A percentile compares a stretch with the other conserved stretches of the same genome.
These are phyloP conservation scores for Exophiala xenobiotica DNA, from an alignment of 2,329 filamentous ascomycete species.

Conservation along the genomic window DNA sequence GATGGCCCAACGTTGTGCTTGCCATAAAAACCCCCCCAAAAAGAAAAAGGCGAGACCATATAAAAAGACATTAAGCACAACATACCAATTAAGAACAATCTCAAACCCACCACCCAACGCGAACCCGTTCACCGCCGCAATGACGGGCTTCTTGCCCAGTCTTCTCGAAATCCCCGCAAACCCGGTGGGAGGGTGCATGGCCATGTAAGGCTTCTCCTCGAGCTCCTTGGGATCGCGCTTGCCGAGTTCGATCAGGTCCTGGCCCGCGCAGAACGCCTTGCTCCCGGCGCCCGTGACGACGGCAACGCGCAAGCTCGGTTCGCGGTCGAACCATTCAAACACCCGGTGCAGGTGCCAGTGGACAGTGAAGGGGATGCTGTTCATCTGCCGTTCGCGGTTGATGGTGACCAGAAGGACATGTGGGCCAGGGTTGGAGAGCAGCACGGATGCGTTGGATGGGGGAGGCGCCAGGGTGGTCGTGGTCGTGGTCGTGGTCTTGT, in stretches of 20 bases:
- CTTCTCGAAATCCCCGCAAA: constrained; percentile 55
- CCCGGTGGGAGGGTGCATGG: constrained; percentile 35
- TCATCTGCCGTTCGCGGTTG: constrained; percentile 44
- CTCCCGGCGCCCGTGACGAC: constrained; percentile 45
- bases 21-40: no score
- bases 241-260: constrained; percentile 46
- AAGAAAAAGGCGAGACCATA: background rate
- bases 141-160: constrained; percentile 69
- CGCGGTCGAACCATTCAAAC: constrained; percentile 48
- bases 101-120: constrained; percentile 76
- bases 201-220: constrained; percentile 27
- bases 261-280: constrained; percentile 48
- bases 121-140: constrained; percentile 73
- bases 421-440: constrained; percentile 44
- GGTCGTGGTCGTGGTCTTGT: no score
- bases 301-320: constrained; percentile 43
- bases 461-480: constrained; percentile 14
- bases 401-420: constrained; percentile 51
- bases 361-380: constrained; percentile 45
- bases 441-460: constrained; percentile 15
- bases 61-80: background rate
- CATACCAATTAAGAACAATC: constrained; percentile 47
- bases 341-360: constrained; percentile 44
- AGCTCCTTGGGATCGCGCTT: constrained; percentile 32
- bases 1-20: no score